These are phyloP conservation scores for Forsythia suspensa DNA, from an alignment of 257 asterid genomes.

Conservation along the genomic window DNA sequence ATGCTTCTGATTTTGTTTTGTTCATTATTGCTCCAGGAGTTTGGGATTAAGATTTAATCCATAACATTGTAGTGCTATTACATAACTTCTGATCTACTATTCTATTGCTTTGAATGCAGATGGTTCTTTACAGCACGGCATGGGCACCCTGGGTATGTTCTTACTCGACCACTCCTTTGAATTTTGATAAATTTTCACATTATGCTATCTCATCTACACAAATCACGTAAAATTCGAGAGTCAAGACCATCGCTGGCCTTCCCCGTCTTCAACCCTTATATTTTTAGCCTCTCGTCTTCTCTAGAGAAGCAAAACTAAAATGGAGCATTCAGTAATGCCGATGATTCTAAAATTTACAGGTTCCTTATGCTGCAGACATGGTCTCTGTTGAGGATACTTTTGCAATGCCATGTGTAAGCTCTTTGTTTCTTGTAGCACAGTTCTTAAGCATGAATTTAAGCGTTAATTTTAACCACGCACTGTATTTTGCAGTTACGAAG, in stretches of 20 bases:
- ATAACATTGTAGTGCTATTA: not conserved
- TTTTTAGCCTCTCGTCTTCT: not conserved
- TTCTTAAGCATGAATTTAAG: not conserved
- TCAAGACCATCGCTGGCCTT: not conserved
- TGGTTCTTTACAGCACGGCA: constrained; percentile 76
- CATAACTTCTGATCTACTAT: not conserved
- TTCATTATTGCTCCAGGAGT: not conserved
- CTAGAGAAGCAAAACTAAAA: not conserved
- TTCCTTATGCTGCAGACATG: constrained; percentile 78
- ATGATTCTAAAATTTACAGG: constrained; percentile 38
- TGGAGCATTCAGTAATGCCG: not conserved
- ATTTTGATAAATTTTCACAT: constrained; percentile 1
- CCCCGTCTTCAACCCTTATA: not conserved
- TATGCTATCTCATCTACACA: not conserved
- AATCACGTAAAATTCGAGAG: not conserved
- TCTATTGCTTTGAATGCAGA: constrained; percentile 43
- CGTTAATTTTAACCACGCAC: not conserved
- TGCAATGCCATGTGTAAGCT: constrained; percentile 85
- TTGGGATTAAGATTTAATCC: not conserved
- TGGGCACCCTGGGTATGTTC: constrained; percentile 80
- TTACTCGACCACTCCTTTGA: not conserved
- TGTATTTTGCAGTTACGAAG: constrained; percentile 55
- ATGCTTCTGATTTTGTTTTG: constrained; percentile 15
- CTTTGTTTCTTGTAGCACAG: not conserved
- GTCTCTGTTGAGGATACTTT: constrained; percentile 54